Percentiles rank a stretch among this genome's conserved stretches.
Evolutionary conservation across 2,329 filamentous ascomycete species (phyloP).

Genomic region (Hypocreales sp.): DNA sequence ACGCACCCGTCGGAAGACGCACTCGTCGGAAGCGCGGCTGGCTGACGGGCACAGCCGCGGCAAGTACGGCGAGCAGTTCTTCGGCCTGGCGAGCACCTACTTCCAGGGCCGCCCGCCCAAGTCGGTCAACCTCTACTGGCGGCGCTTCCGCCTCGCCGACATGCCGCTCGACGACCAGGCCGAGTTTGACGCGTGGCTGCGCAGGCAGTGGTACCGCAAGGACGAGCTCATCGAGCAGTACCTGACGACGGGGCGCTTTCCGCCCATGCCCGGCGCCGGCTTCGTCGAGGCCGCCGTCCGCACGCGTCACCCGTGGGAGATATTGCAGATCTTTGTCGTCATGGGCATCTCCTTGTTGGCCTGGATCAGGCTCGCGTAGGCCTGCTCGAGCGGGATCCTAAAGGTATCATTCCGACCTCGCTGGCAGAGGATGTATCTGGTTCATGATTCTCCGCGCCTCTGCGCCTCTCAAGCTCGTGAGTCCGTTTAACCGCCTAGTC

Average conservation of each 20-base stretch:
- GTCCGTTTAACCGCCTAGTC: no score
- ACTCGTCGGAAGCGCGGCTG: slow-evolving; percentile 1
- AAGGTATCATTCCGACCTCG: no score
- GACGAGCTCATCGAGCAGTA: slow-evolving; percentile 80
- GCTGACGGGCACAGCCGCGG: slow-evolving; percentile 38
- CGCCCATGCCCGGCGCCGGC: slow-evolving; percentile 41
- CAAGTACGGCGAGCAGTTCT: slow-evolving; percentile 79
- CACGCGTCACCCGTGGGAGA: slow-evolving; percentile 36
- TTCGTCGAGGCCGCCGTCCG: slow-evolving; percentile 45
- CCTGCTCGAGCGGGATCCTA: no score
- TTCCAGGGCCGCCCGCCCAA: slow-evolving; percentile 80
- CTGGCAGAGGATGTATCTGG: no score
- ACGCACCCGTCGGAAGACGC: no score
- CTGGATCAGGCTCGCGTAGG: no score
- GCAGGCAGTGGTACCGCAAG: slow-evolving; percentile 82
- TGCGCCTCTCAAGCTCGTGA: no score
- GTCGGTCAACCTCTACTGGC: slow-evolving; percentile 95
- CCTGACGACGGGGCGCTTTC: slow-evolving; percentile 62
- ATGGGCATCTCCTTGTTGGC: slow-evolving; percentile 26
- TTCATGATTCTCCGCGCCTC: no score
- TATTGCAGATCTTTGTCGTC: slow-evolving; percentile 37
- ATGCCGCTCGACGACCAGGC: slow-evolving; percentile 66
- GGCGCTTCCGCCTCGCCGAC: slow-evolving; percentile 62
- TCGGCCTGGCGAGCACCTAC: slow-evolving; percentile 74
- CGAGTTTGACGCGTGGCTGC: slow-evolving; percentile 72